phyloP scores from a whole-genome alignment of 805 yeast species.

The Cyberlindnera lachancei region DNA sequence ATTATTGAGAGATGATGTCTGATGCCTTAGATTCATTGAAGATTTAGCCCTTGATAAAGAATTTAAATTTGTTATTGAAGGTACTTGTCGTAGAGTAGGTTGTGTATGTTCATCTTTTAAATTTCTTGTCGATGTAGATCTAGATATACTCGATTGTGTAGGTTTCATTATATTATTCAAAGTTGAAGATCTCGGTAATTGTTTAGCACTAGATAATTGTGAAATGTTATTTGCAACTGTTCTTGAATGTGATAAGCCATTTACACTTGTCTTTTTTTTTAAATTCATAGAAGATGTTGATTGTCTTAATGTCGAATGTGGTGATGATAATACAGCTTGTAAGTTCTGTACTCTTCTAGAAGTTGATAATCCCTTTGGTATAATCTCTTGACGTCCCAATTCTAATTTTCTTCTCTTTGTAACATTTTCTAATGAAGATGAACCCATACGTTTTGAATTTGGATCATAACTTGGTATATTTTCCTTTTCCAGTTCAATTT shows the following conservation, averaged over 20 bases:
- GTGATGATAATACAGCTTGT: constrained; percentile 1
- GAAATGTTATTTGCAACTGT: constrained; percentile 10
- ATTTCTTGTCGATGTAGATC: constrained; percentile 12
- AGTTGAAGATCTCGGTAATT: constrained; percentile 15
- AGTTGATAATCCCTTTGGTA: constrained; percentile 1
- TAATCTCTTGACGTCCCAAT: constrained; percentile 10
- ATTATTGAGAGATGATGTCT: too few species aligned
- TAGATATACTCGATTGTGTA: constrained; percentile 17
- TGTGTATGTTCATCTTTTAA: constrained; percentile 5
- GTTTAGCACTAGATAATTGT: constrained; percentile 8
- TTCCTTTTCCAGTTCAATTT: constrained; percentile 19
- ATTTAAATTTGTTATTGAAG: background rate
- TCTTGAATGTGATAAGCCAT: constrained; percentile 7
- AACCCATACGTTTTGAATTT: constrained; percentile 15
- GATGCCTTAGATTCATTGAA: constrained; percentile 4
- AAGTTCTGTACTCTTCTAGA: constrained; percentile 10
- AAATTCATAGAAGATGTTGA: constrained; percentile 4
- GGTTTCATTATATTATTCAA: constrained; percentile 15
- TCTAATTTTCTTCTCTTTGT: constrained; percentile 21
- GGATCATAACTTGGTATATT: constrained; percentile 19
- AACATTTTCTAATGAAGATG: constrained; percentile 10
- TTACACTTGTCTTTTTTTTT: constrained; percentile 4
- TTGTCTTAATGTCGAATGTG: constrained; percentile 1
- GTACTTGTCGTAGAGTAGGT: constrained; percentile 1
- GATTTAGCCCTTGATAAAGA: constrained; percentile 7